phyloP scores from a whole-genome alignment of 1,139 yeast species.

The Debaryomyces robertsiae region DNA sequence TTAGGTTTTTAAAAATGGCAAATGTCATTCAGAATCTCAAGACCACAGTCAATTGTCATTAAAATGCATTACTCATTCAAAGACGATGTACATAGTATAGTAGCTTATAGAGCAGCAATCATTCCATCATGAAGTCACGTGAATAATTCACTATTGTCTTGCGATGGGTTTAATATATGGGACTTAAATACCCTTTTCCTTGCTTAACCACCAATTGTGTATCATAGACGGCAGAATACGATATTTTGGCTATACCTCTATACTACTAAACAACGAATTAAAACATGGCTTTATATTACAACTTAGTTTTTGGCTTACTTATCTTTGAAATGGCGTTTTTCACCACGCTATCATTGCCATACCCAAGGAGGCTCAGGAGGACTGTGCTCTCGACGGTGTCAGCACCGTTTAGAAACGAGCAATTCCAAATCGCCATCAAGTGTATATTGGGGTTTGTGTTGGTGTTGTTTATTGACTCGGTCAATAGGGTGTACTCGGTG shows the following conservation, averaged over 20 bases:
- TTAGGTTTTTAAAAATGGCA: slow-evolving; percentile 24
- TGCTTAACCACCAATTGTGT: too few species aligned
- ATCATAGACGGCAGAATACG: too few species aligned
- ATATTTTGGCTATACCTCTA: too few species aligned
- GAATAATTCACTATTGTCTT: slow-evolving; percentile 1
- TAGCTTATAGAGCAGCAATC: too few species aligned
- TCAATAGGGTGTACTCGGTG: slow-evolving; percentile 78
- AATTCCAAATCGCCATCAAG: slow-evolving; percentile 75
- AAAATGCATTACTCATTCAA: too few species aligned
- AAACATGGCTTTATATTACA: slow-evolving; percentile 73
- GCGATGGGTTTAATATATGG: slow-evolving; percentile 1
- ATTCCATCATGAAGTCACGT: too few species aligned
- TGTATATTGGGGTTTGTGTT: slow-evolving; percentile 84
- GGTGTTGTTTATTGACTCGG: slow-evolving; percentile 83
- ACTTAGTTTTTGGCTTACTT: slow-evolving; percentile 72
- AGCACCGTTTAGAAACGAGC: slow-evolving; percentile 69
- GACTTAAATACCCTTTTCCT: too few species aligned
- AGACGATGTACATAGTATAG: too few species aligned
- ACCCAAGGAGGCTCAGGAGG: slow-evolving; percentile 75
- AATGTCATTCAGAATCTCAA: too few species aligned
- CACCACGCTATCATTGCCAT: slow-evolving; percentile 79
- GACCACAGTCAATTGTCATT: too few species aligned
- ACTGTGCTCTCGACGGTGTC: slow-evolving; percentile 64
- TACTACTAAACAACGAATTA: too few species aligned
- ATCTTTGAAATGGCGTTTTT: slow-evolving; percentile 81